Evolutionary conservation across 805 yeast species (phyloP), one percentile per base, ranked within the genome.

Genomic region (Yamadazyma scolyti): DNA sequence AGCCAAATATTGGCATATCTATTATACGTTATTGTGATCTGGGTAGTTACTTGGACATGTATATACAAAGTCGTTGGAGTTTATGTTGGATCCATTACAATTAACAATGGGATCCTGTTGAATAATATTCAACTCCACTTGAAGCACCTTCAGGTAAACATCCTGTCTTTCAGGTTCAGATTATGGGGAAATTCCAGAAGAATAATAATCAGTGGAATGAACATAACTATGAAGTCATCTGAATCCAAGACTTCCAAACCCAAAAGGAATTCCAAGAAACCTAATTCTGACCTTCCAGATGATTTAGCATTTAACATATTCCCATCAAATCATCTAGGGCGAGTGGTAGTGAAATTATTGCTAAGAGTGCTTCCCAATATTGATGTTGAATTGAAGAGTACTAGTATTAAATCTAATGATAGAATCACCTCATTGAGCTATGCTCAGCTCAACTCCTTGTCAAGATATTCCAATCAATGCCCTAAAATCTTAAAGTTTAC

Each of bases 51-150:
- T 10, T 65, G 71, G 71, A 42, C 44, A 19, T 16, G 56, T 12
- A 34, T 58, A n/a, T 59, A 57, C 37, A 16, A 34, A 6, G 9
- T 56, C 6, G 39, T 52, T 7, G 71, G 71, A 16, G 32, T 64
- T 28, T 57, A 60, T 34, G 37, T 65, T 21, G 45, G 49, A 19
- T 50, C 58, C 11, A 25, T 65, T 4, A 36, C 61, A 11, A 47
- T 65, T 22, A 61, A 56, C 40, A 64, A 64, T 39, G 71, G 71
- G 8, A 31, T 65, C 2, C 58, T 48, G 58, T 44, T 63, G 40
- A 60, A 62, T 37, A 45, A 54, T 4, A 41, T 65, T 15, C 28
- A 47, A 4, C 30, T 56, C 31, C 30, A 30, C 8, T 34, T 43
- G 14, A 36, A 33, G 16, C 30, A 27, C 16, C n/a, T 33, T n/a